Conservation (phyloP, 2,329 filamentous ascomycete species). For the Calonectria ilicicola region DNA sequence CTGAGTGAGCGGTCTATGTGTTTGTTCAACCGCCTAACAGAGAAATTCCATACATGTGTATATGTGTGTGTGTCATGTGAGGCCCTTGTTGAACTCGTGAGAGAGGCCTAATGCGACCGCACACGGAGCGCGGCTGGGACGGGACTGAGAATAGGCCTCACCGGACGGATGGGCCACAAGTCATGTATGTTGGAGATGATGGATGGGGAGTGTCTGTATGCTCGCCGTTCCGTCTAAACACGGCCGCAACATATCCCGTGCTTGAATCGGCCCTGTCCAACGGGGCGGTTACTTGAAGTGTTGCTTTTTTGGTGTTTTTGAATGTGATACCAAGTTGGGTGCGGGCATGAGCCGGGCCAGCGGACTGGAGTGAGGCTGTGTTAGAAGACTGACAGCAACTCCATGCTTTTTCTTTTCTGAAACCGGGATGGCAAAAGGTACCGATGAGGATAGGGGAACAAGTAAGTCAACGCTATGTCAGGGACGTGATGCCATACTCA, state of each 20-base stretch:
- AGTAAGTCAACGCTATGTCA: not conserved
- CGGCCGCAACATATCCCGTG: not conserved
- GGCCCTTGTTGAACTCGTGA: not conserved
- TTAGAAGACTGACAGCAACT: not conserved
- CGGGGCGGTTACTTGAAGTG: not conserved
- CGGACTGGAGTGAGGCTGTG: not conserved
- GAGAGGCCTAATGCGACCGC: not conserved
- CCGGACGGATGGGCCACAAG: not conserved
- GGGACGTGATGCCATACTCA: not conserved
- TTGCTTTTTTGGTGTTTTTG: not conserved
- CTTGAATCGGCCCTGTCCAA: not conserved
- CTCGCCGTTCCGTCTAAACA: not conserved
- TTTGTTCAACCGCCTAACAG: not conserved
- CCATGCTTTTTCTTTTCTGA: not conserved
- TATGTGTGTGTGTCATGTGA: slow-evolving; percentile 4
- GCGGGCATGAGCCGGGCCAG: not conserved
- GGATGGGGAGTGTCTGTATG: not conserved
- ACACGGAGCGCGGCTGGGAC: not conserved
- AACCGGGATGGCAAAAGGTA: not conserved
- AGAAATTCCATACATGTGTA: not conserved
- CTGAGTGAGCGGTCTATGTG: not conserved
- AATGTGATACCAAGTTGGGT: not conserved
- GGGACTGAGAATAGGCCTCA: not conserved
- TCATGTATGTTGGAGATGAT: not conserved
- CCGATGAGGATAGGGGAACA: not conserved